Evolutionary conservation across 2,329 filamentous ascomycete species (phyloP).

Genomic region (Penicillium sclerotiorum): DNA sequence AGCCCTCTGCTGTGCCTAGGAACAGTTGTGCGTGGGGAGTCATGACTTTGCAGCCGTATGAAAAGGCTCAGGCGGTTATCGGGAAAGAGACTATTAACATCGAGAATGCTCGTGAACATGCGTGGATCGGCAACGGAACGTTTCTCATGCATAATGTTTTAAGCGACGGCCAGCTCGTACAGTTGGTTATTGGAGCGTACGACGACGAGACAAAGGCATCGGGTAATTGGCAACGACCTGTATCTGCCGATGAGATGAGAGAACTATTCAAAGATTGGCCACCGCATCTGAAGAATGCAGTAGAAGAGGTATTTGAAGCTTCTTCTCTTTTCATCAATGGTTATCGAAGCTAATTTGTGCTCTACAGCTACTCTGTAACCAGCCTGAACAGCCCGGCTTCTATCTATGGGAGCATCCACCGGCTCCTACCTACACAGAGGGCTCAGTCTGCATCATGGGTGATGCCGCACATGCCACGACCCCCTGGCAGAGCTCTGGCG

Average conservation of each 20-base stretch:
- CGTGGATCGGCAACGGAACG: background rate
- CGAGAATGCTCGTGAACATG: background rate
- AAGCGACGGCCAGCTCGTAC: background rate
- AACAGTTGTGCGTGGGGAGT: background rate
- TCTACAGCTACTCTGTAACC: background rate
- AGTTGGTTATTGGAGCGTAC: background rate
- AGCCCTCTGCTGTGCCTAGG: background rate
- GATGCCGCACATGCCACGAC: conserved; percentile 44
- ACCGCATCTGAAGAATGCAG: background rate
- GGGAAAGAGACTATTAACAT: background rate
- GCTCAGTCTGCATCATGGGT: conserved; percentile 30
- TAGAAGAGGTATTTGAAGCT: background rate
- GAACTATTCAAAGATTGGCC: background rate
- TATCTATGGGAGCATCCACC: background rate
- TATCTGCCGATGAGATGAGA: background rate
- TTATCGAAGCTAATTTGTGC: background rate
- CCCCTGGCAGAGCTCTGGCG: conserved; percentile 42
- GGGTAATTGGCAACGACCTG: background rate
- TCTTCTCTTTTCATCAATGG: background rate
- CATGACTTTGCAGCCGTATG: background rate
- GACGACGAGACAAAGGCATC: background rate
- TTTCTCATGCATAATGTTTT: background rate
- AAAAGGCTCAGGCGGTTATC: background rate
- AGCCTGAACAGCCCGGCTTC: background rate
- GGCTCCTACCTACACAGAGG: background rate